These are phyloP conservation scores for Claviceps sp. DNA, from an alignment of 2,329 filamentous ascomycete species.

Conservation along the genomic window DNA sequence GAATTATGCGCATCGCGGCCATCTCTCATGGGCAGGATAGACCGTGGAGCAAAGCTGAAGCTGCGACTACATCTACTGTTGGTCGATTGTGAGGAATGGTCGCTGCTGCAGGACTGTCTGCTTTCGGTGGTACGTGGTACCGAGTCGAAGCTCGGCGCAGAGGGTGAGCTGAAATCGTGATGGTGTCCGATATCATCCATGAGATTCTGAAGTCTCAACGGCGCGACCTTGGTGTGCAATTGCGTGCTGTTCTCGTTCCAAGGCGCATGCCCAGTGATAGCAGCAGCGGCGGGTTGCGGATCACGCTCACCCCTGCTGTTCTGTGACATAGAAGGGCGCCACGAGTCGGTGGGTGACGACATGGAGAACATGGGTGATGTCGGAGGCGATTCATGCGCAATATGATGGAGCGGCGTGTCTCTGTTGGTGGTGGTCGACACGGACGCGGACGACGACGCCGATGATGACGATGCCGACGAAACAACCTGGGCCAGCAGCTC, in stretches of 20 bases:
- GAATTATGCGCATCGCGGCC: neutral
- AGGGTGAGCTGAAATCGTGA: neutral
- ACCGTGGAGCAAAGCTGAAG: neutral
- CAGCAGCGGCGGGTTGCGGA: neutral
- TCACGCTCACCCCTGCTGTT: neutral
- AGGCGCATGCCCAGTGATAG: neutral
- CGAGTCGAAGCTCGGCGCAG: constrained; percentile 2
- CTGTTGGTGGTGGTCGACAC: neutral
- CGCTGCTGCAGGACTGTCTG: constrained; percentile 8
- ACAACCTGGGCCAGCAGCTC: constrained; percentile 19
- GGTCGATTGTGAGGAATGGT: constrained; percentile 6
- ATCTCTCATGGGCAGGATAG: constrained; percentile 7
- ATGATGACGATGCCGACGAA: neutral
- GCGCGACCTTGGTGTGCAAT: neutral
- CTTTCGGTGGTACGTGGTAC: neutral
- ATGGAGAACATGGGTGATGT: neutral
- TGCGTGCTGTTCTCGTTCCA: neutral
- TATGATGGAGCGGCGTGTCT: constrained; percentile 5
- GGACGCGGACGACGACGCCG: neutral
- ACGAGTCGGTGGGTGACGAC: neutral
- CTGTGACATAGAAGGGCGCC: neutral
- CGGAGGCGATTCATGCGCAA: constrained; percentile 7
- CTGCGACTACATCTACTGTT: constrained; percentile 5
- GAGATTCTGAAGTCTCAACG: neutral
- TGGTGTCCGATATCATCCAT: neutral